Conservation (phyloP, 306 rosid genomes). For the Sicyos baderoa region DNA sequence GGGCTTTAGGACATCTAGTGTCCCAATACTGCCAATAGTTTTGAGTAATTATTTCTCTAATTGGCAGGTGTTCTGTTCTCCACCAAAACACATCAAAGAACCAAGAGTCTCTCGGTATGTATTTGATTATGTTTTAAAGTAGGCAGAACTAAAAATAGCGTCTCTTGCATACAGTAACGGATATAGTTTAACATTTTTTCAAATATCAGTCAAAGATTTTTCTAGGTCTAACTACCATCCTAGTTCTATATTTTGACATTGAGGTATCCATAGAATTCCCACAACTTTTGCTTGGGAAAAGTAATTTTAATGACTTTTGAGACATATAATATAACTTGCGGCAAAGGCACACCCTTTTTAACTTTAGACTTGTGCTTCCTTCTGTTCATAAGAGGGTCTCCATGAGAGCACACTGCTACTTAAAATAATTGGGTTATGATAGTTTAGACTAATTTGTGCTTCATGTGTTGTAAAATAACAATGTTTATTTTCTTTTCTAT, state of each 20-base stretch:
- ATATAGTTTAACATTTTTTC: neutral
- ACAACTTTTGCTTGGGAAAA: neutral
- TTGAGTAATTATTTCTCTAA: conserved; percentile 23
- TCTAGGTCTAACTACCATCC: neutral
- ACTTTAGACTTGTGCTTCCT: neutral
- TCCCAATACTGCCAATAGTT: neutral
- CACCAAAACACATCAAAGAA: conserved; percentile 81
- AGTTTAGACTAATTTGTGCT: neutral
- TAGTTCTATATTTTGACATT: neutral
- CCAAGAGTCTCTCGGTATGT: conserved; percentile 86
- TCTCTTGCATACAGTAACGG: neutral
- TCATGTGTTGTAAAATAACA: neutral
- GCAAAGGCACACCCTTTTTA: neutral
- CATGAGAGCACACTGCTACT: neutral
- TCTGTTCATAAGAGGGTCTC: neutral
- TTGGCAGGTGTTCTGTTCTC: conserved; percentile 83
- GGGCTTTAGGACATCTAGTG: neutral
- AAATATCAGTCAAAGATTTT: neutral
- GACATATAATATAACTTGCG: neutral
- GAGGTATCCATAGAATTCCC: conserved; percentile 2
- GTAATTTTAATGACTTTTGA: neutral
- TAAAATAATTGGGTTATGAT: too few species aligned
- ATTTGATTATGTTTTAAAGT: conserved; percentile 21
- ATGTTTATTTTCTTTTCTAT: neutral
- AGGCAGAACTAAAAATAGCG: conserved; percentile 17